Base-by-base conservation (phyloP, 345 rosid genomes). In the Boechera stricta region DNA sequence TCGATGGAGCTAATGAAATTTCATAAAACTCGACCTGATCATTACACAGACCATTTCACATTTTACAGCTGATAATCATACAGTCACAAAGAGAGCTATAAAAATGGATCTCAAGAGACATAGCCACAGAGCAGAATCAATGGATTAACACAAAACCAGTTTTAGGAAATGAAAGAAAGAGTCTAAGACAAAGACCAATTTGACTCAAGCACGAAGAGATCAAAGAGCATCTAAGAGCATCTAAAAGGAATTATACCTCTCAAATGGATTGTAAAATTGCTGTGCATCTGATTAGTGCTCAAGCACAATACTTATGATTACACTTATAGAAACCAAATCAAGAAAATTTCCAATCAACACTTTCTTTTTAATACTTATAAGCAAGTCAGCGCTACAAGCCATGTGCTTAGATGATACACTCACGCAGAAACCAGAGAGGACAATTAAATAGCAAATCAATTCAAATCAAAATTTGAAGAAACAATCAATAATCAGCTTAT, bases 191-290 rank as follows among this genome's bases (percentile, higher is more conserved):
- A 68, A 52, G 5, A 45, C 61, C 45, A 73, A 24, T 26, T 45
- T 32, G 81, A 72, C 74, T 78, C 77, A 32, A 57, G 77, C 77
- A 72, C 77, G 73, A 66, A 78, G 59, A 58, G 56, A 71, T n/a
- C 56, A 16, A 1, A 0, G 0, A 57, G 51, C 74, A 78, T 61
- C 49, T 74, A 1, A 0, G 0, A 57, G 51, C 74, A 78, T 61
- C 49, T 74, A 70, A 75, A 67, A 42, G 18, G 55, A 33, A 54
- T 36, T 42, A 74, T 59, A 59, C 62, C 56, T 3, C 54, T 70
- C 48, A n/a, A 42, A 41, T 47, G 32, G 32, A 31, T 16, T 60
- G 29, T 69, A 4, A 32, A 75, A 64, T 26, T 49, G 21, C 41
- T 49, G 16, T 15, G 42, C 4, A 35, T 36, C 11, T 39, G 58